Conservation (phyloP, 495 filamentous ascomycete species). For the Aspergillus incahuasiensis region DNA sequence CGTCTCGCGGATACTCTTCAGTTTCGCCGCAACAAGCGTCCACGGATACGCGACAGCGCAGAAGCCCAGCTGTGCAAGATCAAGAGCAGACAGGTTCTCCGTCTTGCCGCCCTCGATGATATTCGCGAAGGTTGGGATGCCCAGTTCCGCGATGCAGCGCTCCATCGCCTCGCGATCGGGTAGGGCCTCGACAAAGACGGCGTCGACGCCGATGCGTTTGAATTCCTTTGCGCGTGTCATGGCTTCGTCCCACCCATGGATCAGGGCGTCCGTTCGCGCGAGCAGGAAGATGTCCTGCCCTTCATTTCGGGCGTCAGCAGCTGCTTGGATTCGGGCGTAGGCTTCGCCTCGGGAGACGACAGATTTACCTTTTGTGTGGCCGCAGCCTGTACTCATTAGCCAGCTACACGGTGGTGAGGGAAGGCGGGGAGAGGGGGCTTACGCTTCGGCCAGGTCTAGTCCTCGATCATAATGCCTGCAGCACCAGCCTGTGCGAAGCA, state of each 20-base stretch:
- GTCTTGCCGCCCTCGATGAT: constrained; percentile 40
- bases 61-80: constrained; percentile 34
- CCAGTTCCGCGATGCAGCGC: constrained; percentile 28
- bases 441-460: constrained; percentile 40
- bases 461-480: constrained; percentile 40
- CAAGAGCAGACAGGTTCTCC: constrained; percentile 35
- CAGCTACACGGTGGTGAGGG: too few species aligned
- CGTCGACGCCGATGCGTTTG: constrained; percentile 34
- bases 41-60: constrained; percentile 40
- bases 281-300: constrained; percentile 40
- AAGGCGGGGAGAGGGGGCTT: background rate
- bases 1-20: constrained; percentile 35
- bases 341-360: constrained; percentile 39
- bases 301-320: constrained; percentile 36
- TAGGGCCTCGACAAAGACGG: constrained; percentile 40
- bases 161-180: constrained; percentile 37
- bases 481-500: constrained; percentile 33
- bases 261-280: constrained; percentile 35
- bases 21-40: constrained; percentile 37
- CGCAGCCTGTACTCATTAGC: constrained; percentile 25
- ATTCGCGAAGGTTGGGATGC: constrained; percentile 37
- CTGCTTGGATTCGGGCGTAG: constrained; percentile 38
- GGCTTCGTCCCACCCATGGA: constrained; percentile 37
- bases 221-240: constrained; percentile 34
- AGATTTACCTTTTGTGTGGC: constrained; percentile 42